These are phyloP conservation scores for Malassezia brasiliensis DNA, from an alignment of 1,284 basidiomycete genomes.

Conservation along the genomic window DNA sequence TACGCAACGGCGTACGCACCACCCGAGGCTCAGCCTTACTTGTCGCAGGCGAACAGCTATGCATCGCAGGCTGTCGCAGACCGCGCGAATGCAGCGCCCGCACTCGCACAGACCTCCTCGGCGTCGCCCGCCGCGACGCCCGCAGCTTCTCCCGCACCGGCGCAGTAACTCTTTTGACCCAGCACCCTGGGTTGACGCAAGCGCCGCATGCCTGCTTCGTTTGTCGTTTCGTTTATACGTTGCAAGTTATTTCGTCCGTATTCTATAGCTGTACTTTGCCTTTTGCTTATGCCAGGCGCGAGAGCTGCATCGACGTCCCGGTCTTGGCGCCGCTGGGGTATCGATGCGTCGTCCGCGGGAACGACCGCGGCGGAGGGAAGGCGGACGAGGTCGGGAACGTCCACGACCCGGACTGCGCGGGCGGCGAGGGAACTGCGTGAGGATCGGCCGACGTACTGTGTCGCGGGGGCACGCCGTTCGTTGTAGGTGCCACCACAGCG, in stretches of 20 bases:
- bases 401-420: constrained; percentile 13
- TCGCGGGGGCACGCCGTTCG: too few species aligned
- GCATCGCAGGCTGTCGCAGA: background rate
- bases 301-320: background rate
- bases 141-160: too few species aligned
- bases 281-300: background rate
- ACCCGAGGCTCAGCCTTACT: background rate
- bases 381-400: constrained; percentile 10
- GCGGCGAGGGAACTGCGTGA: constrained; percentile 8
- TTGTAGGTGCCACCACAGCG: background rate
- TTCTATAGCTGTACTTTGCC: background rate
- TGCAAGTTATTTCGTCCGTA: too few species aligned
- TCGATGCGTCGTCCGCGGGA: constrained; percentile 15
- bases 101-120: background rate
- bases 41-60: constrained; percentile 1
- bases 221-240: too few species aligned
- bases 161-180: too few species aligned
- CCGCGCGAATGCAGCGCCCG: background rate
- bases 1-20: constrained; percentile 2
- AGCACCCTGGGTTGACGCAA: too few species aligned
- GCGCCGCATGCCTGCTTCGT: too few species aligned
- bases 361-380: constrained; percentile 16
- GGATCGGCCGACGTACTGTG: background rate
- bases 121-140: background rate
- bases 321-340: constrained; percentile 11